Evolutionary conservation across 2,329 filamentous ascomycete genomes (phyloP), one percentile per base, ranked within the genome.

Genomic region (Didymella lethalis): DNA sequence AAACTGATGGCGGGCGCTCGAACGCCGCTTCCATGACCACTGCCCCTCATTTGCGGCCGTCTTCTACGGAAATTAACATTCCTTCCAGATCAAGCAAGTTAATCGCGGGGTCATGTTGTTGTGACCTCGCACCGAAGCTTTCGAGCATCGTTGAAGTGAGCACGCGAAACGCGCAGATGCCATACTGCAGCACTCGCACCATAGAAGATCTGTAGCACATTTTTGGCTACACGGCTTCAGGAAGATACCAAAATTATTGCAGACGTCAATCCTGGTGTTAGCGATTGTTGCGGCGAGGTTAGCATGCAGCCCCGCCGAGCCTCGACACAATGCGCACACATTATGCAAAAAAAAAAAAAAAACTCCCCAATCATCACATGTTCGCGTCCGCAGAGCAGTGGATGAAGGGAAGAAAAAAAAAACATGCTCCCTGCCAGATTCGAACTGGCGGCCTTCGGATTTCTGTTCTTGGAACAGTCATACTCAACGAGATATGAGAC

Each of bases 381-480:
- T 23, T 23, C 23, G 23, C 23, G 2, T 23, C 23, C 23, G 23
- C 23, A 23, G 23, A 23, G 23, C 23, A 23, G 23, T 23, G 23
- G 23, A 23, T 23, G 34, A 2, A 18, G 14, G 3, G 38, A 18
- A 18, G 8, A 7, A 12, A 18, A 7, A 12, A 18, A 40, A 63
- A 52, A 60, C 36, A 54, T 46, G 49, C 40, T 57, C 64, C 71
- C 64, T 73, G 66, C 70, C 70, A 74, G 71, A 74, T 58, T 74
- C 71, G 71, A 74, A 74, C 71, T 74, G 70, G 71, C 66, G 71
- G 64, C 70, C 71, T 74, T 74, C 65, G 71, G 71, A 74, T 74
- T 51, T 67, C 69, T 63, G 48, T 59, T 51, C 51, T 53, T 29
- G 16, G 62, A 70, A 56, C 54, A 73, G 68, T 74, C 72, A 74